These are phyloP conservation scores for Gynostemma pentaphyllum DNA, from an alignment of 306 rosid species.

Conservation along the genomic window DNA sequence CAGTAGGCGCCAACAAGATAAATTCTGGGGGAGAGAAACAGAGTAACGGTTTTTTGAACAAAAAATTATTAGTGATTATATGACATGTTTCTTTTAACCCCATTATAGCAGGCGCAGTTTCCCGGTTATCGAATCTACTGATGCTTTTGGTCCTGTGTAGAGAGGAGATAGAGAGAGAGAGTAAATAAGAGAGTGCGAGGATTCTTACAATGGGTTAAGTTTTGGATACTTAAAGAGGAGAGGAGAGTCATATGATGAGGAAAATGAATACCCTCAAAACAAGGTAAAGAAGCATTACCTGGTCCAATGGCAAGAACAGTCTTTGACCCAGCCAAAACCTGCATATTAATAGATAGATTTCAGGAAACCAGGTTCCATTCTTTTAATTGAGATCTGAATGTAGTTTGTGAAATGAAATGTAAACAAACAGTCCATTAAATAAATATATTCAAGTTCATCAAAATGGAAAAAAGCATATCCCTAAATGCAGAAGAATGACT, in stretches of 20 bases:
- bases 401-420: background rate
- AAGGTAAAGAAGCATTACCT: slow-evolving; percentile 27
- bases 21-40: background rate
- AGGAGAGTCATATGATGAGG: background rate
- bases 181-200: no score
- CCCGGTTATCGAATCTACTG: slow-evolving; percentile 62
- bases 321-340: slow-evolving; percentile 77
- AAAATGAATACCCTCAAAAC: background rate
- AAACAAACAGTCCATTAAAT: background rate
- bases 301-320: slow-evolving; percentile 96
- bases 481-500: background rate
- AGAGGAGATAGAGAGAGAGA: background rate
- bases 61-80: background rate
- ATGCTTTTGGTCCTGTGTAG: slow-evolving; percentile 57
- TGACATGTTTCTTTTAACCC: slow-evolving; percentile 1
- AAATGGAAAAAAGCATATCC: background rate
- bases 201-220: background rate
- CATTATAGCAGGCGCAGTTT: slow-evolving; percentile 51
- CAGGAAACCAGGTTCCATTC: background rate
- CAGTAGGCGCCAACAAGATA: background rate
- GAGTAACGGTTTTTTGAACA: background rate
- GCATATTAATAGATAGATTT: slow-evolving; percentile 10
- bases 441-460: background rate
- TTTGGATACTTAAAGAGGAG: background rate
- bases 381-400: background rate